phyloP scores from a whole-genome alignment of 163 green algal species.

The Coccomyxa subellipsoidea region DNA sequence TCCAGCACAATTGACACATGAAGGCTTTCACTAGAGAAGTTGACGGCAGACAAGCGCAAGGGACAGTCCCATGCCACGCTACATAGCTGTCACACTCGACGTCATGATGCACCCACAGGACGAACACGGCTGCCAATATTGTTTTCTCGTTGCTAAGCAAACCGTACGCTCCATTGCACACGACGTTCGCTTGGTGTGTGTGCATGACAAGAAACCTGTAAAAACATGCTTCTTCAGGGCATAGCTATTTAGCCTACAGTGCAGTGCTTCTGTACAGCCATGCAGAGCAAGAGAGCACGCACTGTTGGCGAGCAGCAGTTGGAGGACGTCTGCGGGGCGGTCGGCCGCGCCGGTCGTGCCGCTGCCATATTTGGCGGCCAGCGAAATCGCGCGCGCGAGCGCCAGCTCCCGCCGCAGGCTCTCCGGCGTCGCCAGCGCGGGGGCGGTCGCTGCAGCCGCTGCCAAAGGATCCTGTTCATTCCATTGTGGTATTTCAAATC shows the following conservation, averaged over 20 bases:
- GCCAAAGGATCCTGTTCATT: background rate
- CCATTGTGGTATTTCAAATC: too few relatives aligned
- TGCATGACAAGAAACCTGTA: too few relatives aligned
- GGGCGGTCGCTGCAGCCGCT: background rate
- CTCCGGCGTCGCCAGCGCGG: conserved; percentile 13
- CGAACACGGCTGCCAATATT: background rate
- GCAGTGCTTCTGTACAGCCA: too few relatives aligned
- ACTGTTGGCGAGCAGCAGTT: background rate
- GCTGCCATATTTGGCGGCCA: conserved; percentile 25
- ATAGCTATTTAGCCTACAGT: too few relatives aligned
- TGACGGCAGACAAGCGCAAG: too few relatives aligned
- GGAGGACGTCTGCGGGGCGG: background rate
- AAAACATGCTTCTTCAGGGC: too few relatives aligned
- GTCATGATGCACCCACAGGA: background rate
- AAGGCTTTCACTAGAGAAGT: too few relatives aligned
- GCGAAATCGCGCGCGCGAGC: conserved; percentile 31
- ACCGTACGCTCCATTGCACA: background rate
- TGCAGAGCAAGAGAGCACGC: too few relatives aligned
- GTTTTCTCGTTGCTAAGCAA: background rate
- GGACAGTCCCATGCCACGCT: background rate
- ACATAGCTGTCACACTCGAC: background rate
- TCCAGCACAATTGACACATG: background rate
- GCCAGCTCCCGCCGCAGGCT: conserved; percentile 42
- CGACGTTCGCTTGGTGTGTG: too few relatives aligned
- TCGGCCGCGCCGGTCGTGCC: background rate